These are phyloP conservation scores for Curvularia verruculosa DNA, from an alignment of 2,329 filamentous ascomycete genomes.

Conservation along the genomic window DNA sequence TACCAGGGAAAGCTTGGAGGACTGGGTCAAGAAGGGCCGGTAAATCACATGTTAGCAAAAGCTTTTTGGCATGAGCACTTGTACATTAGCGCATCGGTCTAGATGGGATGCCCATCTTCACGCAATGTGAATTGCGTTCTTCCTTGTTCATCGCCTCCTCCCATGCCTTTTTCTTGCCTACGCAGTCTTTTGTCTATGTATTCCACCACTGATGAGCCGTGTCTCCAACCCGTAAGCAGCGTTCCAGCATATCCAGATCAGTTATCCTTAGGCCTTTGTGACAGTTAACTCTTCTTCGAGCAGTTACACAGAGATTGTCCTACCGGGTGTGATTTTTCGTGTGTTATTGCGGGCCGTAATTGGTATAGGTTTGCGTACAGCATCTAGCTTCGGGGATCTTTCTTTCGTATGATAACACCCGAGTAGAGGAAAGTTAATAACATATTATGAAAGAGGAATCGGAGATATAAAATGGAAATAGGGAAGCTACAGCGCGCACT, in stretches of 20 bases:
- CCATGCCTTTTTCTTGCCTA: not conserved
- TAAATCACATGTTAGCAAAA: slow-evolving; percentile 50
- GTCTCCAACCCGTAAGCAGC: not conserved
- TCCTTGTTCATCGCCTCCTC: not conserved
- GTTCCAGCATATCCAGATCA: not conserved
- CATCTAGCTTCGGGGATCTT: not conserved
- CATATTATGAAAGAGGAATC: not conserved
- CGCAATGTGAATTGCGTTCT: slow-evolving; percentile 11
- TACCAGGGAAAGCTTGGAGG: slow-evolving; percentile 78
- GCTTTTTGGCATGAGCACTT: slow-evolving; percentile 20
- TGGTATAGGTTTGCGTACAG: not conserved
- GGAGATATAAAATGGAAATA: not conserved
- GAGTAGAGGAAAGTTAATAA: no score
- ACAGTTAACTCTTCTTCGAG: no score
- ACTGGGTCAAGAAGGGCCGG: slow-evolving; percentile 90
- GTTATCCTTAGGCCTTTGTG: no score
- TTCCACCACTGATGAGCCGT: not conserved
- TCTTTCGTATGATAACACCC: no score
- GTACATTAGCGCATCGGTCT: slow-evolving; percentile 23
- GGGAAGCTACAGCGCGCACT: not conserved
- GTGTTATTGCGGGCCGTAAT: not conserved
- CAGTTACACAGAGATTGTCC: not conserved
- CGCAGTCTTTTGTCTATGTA: not conserved
- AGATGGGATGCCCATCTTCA: slow-evolving; percentile 6
- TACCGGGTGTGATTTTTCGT: not conserved